Conservation (phyloP, 805 yeast genomes). For the Pichia nakasei region DNA sequence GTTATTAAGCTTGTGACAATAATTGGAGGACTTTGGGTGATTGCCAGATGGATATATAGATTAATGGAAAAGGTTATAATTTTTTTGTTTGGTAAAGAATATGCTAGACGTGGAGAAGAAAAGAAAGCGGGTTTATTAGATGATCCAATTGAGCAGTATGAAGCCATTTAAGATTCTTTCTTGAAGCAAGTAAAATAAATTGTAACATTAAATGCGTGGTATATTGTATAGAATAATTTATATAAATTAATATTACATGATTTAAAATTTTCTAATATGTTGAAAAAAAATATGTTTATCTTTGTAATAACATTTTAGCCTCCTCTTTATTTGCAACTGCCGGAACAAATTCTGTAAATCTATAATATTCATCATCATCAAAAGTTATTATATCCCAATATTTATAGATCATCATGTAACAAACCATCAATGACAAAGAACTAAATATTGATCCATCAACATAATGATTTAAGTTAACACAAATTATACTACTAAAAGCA, state of each 20-base stretch:
- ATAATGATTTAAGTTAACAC: conserved; percentile 71
- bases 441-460: conserved; percentile 87
- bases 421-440: conserved; percentile 66
- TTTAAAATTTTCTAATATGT: neutral
- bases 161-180: conserved; percentile 12
- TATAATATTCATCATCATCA: conserved; percentile 82
- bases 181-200: neutral
- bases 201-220: neutral
- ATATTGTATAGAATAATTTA: neutral
- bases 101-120: conserved; percentile 40
- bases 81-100: conserved; percentile 50
- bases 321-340: conserved; percentile 14
- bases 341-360: conserved; percentile 21
- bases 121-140: conserved; percentile 26
- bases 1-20: conserved; percentile 72
- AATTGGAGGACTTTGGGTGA: conserved; percentile 68
- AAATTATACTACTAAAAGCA: conserved; percentile 56
- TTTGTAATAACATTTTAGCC: conserved; percentile 9
- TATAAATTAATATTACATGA: neutral
- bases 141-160: conserved; percentile 22
- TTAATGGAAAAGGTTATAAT: conserved; percentile 45
- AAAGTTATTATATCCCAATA: conserved; percentile 94
- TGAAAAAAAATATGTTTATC: no score
- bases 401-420: conserved; percentile 92
- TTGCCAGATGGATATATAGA: conserved; percentile 58